A percentile compares a stretch with the other conserved stretches of the same genome.
Evolutionary conservation across 257 asterid genomes (phyloP).

Genomic region (Marsdenia floribunda): DNA sequence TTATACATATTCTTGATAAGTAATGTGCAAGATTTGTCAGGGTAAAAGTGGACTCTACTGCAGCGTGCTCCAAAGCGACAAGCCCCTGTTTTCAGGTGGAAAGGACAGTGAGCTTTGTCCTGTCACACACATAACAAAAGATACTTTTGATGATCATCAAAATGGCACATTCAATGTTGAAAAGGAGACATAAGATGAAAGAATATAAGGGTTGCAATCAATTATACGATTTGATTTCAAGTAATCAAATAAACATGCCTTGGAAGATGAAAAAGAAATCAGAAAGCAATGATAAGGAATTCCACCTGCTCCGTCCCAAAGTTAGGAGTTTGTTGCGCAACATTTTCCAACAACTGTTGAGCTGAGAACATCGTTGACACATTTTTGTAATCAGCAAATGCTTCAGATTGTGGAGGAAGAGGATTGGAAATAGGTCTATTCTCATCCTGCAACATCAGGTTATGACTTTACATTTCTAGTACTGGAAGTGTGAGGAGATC

Average conservation of each 20-base stretch:
- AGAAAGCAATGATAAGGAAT: slow-evolving; percentile 10
- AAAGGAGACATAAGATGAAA: slow-evolving; percentile 4
- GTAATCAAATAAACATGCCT: neutral
- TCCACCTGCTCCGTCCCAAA: slow-evolving; percentile 95
- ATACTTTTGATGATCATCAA: slow-evolving; percentile 22
- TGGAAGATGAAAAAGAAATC: slow-evolving; percentile 7
- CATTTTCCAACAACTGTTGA: slow-evolving; percentile 69
- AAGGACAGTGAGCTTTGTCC: slow-evolving; percentile 99
- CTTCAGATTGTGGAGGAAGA: slow-evolving; percentile 86
- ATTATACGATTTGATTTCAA: neutral
- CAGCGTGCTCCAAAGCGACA: slow-evolving; percentile 91
- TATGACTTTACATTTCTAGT: slow-evolving; percentile 5
- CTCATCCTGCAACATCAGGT: slow-evolving; percentile 50
- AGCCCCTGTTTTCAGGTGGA: slow-evolving; percentile 96
- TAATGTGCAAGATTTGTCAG: slow-evolving; percentile 87
- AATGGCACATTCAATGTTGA: slow-evolving; percentile 1
- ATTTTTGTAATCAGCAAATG: slow-evolving; percentile 52
- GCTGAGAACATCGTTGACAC: slow-evolving; percentile 56
- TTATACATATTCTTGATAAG: slow-evolving; percentile 88
- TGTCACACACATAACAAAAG: slow-evolving; percentile 39
- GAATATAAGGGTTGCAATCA: neutral
- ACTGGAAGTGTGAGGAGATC: neutral
- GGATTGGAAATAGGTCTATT: slow-evolving; percentile 93
- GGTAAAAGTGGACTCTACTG: slow-evolving; percentile 93
- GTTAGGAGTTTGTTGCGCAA: slow-evolving; percentile 91